A percentile compares a stretch with the other conserved stretches of the same genome.
Evolutionary conservation across 805 yeast species (phyloP).

Genomic region (Barnettozyma populi): DNA sequence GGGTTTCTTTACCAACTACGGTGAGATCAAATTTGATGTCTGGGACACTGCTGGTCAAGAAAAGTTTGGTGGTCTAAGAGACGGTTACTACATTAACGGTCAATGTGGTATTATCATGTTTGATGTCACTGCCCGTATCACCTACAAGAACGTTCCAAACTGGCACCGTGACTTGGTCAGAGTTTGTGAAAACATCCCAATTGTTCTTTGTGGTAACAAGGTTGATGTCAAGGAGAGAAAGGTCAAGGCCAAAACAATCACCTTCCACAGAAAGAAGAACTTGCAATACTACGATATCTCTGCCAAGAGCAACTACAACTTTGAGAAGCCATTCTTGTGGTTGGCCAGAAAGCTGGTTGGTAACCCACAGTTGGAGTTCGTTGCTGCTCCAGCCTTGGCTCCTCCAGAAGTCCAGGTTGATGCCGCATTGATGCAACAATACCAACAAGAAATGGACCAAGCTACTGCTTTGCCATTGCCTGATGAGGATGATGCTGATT

Average conservation of each 20-base stretch:
- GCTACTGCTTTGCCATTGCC: constrained; percentile 99
- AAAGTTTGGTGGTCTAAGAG: constrained; percentile 99
- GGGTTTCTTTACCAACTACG: constrained; percentile 96
- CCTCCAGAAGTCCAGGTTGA: constrained; percentile 99
- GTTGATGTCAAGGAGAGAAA: constrained; percentile 99
- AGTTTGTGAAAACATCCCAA: constrained; percentile 99
- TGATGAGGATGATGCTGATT: constrained; percentile 99
- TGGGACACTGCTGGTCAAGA: constrained; percentile 99
- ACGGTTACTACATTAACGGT: constrained; percentile 98
- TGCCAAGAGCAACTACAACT: constrained; percentile 99
- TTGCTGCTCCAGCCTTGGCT: constrained; percentile 98
- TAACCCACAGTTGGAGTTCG: constrained; percentile 96
- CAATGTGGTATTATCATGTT: constrained; percentile 99
- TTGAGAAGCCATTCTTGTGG: constrained; percentile 99
- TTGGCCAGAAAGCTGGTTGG: constrained; percentile 98
- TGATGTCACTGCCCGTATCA: constrained; percentile 98
- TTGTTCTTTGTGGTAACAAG: constrained; percentile 98
- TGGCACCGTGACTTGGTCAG: constrained; percentile 99
- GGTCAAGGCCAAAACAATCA: constrained; percentile 99
- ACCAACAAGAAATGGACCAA: constrained; percentile 99
- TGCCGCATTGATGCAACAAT: constrained; percentile 92
- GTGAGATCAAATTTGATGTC: constrained; percentile 97
- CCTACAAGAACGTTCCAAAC: constrained; percentile 99
- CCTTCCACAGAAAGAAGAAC: constrained; percentile 99
- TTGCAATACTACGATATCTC: constrained; percentile 99